phyloP scores from a whole-genome alignment of 2,329 filamentous ascomycete genomes.

The Cercospora sp. region DNA sequence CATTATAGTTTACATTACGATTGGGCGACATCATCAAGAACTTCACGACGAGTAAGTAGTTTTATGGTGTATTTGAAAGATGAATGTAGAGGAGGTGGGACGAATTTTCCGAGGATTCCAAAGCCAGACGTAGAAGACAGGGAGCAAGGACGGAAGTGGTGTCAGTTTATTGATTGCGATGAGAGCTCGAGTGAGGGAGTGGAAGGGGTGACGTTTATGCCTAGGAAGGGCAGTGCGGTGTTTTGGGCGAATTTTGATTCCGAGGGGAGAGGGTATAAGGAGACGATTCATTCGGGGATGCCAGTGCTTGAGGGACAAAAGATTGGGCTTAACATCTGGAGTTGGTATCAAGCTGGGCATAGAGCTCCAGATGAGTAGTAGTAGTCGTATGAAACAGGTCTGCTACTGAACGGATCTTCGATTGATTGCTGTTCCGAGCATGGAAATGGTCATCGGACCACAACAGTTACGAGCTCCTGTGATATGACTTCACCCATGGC shows the following conservation, averaged over 20 bases:
- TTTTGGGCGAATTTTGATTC: constrained; percentile 62
- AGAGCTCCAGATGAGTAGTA: constrained; percentile 4
- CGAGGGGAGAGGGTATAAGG: constrained; percentile 57
- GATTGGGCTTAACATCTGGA: constrained; percentile 66
- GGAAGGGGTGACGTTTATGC: constrained; percentile 58
- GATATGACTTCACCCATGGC: background rate
- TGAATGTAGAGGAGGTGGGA: constrained; percentile 59
- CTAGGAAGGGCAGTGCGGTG: constrained; percentile 59
- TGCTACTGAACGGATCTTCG: background rate
- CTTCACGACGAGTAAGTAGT: constrained; percentile 50
- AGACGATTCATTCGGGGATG: constrained; percentile 63
- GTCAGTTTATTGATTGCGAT: constrained; percentile 57
- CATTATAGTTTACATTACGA: constrained; percentile 63
- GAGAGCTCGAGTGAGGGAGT: too few relatives aligned
- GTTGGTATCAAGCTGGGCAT: constrained; percentile 54
- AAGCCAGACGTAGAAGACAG: constrained; percentile 20
- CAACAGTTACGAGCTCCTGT: background rate
- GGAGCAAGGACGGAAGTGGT: constrained; percentile 49
- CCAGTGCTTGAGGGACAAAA: constrained; percentile 58
- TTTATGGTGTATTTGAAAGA: constrained; percentile 63
- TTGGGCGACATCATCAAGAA: constrained; percentile 47
- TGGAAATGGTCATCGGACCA: background rate
- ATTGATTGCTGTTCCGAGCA: background rate
- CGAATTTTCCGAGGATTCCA: constrained; percentile 58
- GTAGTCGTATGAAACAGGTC: background rate